Conservation (phyloP, 2,329 filamentous ascomycete genomes). For the Arachnomyces sp. region DNA sequence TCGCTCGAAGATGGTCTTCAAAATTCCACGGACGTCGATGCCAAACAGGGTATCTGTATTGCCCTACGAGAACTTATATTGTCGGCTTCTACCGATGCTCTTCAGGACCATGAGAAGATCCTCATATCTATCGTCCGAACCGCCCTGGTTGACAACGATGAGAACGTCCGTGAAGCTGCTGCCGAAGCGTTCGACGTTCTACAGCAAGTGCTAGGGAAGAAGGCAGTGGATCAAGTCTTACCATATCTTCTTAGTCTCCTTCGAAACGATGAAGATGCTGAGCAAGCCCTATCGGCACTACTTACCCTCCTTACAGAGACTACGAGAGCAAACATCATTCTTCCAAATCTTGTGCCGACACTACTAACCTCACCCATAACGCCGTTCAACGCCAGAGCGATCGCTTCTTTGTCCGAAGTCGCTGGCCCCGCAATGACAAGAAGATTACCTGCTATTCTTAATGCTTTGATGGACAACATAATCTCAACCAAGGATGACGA, state of each 20-base stretch:
- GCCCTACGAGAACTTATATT: constrained; percentile 88
- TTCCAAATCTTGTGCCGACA: constrained; percentile 92
- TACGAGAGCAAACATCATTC: constrained; percentile 88
- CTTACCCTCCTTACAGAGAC: constrained; percentile 90
- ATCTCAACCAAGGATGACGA: constrained; percentile 65
- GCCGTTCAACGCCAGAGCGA: constrained; percentile 85
- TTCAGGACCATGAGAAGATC: constrained; percentile 92
- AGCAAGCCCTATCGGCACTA: constrained; percentile 86
- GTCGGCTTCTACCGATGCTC: constrained; percentile 76
- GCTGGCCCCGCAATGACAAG: constrained; percentile 86
- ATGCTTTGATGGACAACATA: constrained; percentile 88
- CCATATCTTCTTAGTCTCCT: constrained; percentile 87
- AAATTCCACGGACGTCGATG: constrained; percentile 80
- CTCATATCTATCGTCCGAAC: constrained; percentile 90
- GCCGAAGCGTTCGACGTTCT: constrained; percentile 95
- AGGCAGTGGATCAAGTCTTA: constrained; percentile 87
- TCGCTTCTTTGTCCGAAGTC: constrained; percentile 88
- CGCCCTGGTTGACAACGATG: constrained; percentile 81
- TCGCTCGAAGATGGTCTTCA: constrained; percentile 88
- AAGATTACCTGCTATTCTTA: constrained; percentile 80
- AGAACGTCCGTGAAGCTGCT: constrained; percentile 86
- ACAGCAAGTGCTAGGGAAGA: constrained; percentile 89
- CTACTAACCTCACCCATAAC: constrained; percentile 85
- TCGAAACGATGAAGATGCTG: constrained; percentile 74
- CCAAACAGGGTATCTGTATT: constrained; percentile 95